Evolutionary conservation across 768 basidiomycete species (phyloP), one percentile per base, ranked within the genome.

Genomic region (Suillus tomentosus): DNA sequence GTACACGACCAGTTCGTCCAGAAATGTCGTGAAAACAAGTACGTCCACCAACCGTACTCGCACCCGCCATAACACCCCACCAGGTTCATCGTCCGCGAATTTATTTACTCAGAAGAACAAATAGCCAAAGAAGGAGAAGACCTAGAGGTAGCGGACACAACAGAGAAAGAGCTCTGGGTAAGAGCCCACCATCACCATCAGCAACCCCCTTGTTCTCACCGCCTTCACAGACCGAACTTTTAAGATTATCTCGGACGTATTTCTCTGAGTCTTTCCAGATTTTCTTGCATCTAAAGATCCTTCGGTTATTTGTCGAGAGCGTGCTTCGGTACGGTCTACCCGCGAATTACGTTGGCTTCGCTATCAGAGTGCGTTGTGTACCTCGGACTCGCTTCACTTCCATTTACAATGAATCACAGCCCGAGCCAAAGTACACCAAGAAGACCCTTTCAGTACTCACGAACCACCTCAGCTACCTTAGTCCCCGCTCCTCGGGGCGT

Each of bases 131-230:
- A 96, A 73, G 83, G 82, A 68, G 85, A 92, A 73, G 96, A 96
- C 59, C 79, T 97, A 14, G 85, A 88, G 39, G 81, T 81, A n/a
- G 87, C 95, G 3, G 88, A 89, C 67, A 82, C 84, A 8, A 93
- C 95, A 36, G 97, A 98, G 82, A 94, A 92, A 77, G 96, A 99
- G 72, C 88, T 97, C 57, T 99, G 97, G 97, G 96, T 96, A 72
- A 68, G 88, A 37, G 24, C 31, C 14, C 8, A 17, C 3, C 48
- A 17, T 3, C 31, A 36, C 22, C 43, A 17, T 3, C 31, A 36
- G n/a, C 43, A 54, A 19, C 53, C 8, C 34, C 27, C 11, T 40
- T 17, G 22, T 67, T 39, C 13, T 64, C 19, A 43, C n/a, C 19
- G 43, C 15, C 61, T 42, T 36, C 22, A 60, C 69, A 99, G 96